Percentiles rank a stretch among this genome's conserved stretches.
These are phyloP conservation scores for Neurospora intermedia DNA, from an alignment of 495 filamentous ascomycete species.

Conservation along the genomic window DNA sequence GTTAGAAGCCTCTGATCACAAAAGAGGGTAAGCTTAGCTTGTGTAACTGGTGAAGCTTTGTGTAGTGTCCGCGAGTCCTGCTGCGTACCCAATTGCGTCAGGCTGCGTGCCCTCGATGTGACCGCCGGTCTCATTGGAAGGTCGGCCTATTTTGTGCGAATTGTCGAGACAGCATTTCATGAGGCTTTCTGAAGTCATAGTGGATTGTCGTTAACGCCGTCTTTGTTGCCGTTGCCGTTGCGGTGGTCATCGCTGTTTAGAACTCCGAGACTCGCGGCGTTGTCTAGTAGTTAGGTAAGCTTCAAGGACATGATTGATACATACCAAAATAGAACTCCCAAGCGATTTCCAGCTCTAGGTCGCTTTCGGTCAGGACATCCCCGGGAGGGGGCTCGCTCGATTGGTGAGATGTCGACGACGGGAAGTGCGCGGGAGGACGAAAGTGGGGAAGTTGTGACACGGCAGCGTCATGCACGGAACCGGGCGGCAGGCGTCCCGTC, in stretches of 20 bases:
- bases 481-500: neutral
- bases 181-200: neutral
- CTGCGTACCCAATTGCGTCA: neutral
- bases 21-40: neutral
- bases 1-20: neutral
- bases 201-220: neutral
- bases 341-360: neutral
- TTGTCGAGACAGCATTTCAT: neutral
- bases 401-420: neutral
- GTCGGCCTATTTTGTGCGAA: neutral
- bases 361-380: neutral
- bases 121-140: neutral
- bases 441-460: neutral
- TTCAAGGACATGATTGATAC: neutral
- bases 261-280: neutral
- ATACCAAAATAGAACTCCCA: neutral
- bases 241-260: neutral
- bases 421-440: neutral
- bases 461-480: neutral
- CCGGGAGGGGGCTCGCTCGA: neutral
- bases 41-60: neutral
- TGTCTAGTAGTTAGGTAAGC: neutral
- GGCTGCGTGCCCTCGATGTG: neutral
- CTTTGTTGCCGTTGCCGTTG: neutral
- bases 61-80: neutral